Conservation (phyloP, 805 yeast genomes). For the Kregervanrija delftensis region DNA sequence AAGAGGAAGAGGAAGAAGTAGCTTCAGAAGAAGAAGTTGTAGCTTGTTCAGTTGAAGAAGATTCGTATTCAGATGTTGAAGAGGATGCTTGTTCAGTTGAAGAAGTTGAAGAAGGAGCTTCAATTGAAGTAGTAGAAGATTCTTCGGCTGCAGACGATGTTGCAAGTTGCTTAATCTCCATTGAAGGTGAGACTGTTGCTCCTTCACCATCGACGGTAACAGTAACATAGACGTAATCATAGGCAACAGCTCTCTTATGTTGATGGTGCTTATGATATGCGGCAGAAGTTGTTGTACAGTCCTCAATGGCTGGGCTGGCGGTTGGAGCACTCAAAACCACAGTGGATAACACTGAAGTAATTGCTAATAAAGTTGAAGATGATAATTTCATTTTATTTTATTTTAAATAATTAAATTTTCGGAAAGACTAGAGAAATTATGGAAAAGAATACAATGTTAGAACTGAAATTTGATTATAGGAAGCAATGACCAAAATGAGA, state of each 20-base stretch:
- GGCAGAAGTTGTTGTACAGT: slow-evolving; percentile 34
- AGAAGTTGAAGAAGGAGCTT: slow-evolving; percentile 17
- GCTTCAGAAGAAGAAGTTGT: slow-evolving; percentile 6
- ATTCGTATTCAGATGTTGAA: slow-evolving; percentile 16
- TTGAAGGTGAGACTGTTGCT: slow-evolving; percentile 8
- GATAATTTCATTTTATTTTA: slow-evolving; percentile 19
- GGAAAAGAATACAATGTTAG: not conserved
- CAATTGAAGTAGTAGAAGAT: slow-evolving; percentile 22
- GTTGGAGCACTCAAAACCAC: slow-evolving; percentile 22
- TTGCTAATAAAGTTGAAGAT: slow-evolving; percentile 17
- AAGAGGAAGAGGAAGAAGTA: slow-evolving; percentile 8
- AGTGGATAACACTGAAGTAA: slow-evolving; percentile 20
- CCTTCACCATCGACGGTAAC: slow-evolving; percentile 47
- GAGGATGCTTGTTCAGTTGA: slow-evolving; percentile 15
- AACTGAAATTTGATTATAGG: not conserved
- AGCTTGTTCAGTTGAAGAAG: not conserved
- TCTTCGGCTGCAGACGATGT: slow-evolving; percentile 18
- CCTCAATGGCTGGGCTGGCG: slow-evolving; percentile 31
- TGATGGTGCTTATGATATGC: slow-evolving; percentile 51
- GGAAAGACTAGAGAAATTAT: not conserved
- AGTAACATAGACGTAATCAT: slow-evolving; percentile 42
- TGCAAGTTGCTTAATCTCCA: slow-evolving; percentile 6
- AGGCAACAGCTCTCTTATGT: slow-evolving; percentile 52
- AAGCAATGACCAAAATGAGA: too few species aligned
- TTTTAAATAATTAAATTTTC: not conserved